Evolutionary conservation across 2,329 filamentous ascomycete species (phyloP).

Genomic region (Hypoxylon sp.): DNA sequence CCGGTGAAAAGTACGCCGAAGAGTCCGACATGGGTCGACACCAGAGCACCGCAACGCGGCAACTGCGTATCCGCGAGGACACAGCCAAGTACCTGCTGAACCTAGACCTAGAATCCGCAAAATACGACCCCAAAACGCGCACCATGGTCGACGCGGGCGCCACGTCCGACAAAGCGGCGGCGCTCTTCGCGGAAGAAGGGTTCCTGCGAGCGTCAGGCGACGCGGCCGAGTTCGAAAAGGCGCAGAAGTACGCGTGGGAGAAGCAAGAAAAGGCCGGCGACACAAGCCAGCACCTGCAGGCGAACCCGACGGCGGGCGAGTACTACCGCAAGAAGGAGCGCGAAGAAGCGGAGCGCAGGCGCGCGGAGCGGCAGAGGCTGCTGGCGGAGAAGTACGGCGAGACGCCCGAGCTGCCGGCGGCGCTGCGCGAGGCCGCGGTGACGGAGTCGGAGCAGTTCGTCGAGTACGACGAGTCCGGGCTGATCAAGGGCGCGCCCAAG

Average conservation of each 20-base stretch:
- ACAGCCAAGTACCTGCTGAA: slow-evolving; percentile 97
- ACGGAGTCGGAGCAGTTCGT: slow-evolving; percentile 88
- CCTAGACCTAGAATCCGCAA: slow-evolving; percentile 94
- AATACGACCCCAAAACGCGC: slow-evolving; percentile 97
- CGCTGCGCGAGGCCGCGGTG: slow-evolving; percentile 76
- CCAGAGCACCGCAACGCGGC: slow-evolving; percentile 90
- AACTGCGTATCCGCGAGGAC: slow-evolving; percentile 93
- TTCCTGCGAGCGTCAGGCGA: slow-evolving; percentile 92
- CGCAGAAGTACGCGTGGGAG: slow-evolving; percentile 95
- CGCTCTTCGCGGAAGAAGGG: slow-evolving; percentile 91
- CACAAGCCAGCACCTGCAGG: slow-evolving; percentile 89
- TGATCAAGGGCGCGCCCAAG: slow-evolving; percentile 89
- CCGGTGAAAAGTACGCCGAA: slow-evolving; percentile 86
- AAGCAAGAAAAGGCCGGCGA: slow-evolving; percentile 86
- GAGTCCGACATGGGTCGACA: slow-evolving; percentile 97
- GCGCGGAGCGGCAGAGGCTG: slow-evolving; percentile 76
- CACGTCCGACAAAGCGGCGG: slow-evolving; percentile 82
- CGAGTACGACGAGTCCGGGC: slow-evolving; percentile 92
- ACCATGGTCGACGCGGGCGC: slow-evolving; percentile 90
- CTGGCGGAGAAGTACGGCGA: slow-evolving; percentile 88
- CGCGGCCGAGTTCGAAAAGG: slow-evolving; percentile 90
- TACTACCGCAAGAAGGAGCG: slow-evolving; percentile 84
- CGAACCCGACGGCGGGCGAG: slow-evolving; percentile 95
- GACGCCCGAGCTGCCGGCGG: slow-evolving; percentile 72
- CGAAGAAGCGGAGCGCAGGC: slow-evolving; percentile 79